A percentile compares a stretch with the other conserved stretches of the same genome.
phyloP scores from a whole-genome alignment of 1,139 yeast genomes.

The Sugiyamaella novakii region DNA sequence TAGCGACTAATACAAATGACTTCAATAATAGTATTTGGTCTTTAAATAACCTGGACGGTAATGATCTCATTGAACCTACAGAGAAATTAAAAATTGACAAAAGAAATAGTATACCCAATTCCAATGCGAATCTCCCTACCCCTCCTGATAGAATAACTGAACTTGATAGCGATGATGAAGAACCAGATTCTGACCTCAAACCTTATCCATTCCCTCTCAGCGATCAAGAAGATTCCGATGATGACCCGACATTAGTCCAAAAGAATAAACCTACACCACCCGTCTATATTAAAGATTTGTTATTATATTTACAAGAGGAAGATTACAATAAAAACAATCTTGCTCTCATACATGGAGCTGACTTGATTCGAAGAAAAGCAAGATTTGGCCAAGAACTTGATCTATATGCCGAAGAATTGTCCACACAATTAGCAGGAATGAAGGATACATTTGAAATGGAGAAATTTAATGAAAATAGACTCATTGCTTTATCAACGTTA shows the following conservation, averaged over 20 bases:
- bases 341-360: constrained; percentile 58
- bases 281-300: constrained; percentile 62
- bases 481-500: constrained; percentile 56
- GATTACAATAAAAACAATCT: constrained; percentile 55
- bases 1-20: not conserved
- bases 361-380: constrained; percentile 56
- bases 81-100: constrained; percentile 38
- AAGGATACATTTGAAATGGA: constrained; percentile 53
- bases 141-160: constrained; percentile 2
- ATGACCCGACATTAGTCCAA: constrained; percentile 51
- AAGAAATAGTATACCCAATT: constrained; percentile 16
- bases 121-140: not conserved
- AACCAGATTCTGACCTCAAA: constrained; percentile 29
- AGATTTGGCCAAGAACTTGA: constrained; percentile 56
- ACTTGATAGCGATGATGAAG: constrained; percentile 27
- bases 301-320: constrained; percentile 54
- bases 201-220: constrained; percentile 37
- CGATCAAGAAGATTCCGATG: constrained; percentile 53
- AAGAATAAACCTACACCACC: constrained; percentile 52
- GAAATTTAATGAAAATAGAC: constrained; percentile 53
- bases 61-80: not conserved
- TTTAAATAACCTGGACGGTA: not conserved
- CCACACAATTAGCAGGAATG: constrained; percentile 51
- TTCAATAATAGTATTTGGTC: not conserved
- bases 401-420: constrained; percentile 51